These are phyloP conservation scores for Xylaria scruposa DNA, from an alignment of 495 filamentous ascomycete genomes.

Conservation along the genomic window DNA sequence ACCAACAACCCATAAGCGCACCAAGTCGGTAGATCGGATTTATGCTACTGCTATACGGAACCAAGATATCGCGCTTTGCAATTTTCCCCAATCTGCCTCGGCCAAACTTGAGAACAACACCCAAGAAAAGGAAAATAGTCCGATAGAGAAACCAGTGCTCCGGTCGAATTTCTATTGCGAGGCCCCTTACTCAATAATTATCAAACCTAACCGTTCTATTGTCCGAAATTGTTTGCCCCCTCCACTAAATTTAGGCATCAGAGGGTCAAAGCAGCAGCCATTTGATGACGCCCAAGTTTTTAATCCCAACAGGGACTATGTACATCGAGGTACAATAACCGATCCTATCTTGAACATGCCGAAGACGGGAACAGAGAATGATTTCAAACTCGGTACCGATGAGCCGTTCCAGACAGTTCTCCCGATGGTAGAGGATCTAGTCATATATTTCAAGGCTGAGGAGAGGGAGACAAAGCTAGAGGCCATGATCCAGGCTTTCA, in stretches of 20 bases:
- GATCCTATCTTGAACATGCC: not conserved
- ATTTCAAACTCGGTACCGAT: conserved; percentile 19
- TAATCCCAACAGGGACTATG: conserved; percentile 27
- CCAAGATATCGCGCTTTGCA: conserved; percentile 36
- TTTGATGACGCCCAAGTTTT: conserved; percentile 30
- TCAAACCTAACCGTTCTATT: conserved; percentile 30
- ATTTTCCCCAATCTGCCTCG: conserved; percentile 5
- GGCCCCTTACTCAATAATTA: conserved; percentile 32
- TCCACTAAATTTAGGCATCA: conserved; percentile 28
- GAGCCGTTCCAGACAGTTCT: conserved; percentile 42
- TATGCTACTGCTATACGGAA: conserved; percentile 36
- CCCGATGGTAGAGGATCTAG: conserved; percentile 51
- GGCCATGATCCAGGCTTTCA: conserved; percentile 42
- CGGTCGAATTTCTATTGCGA: conserved; percentile 31
- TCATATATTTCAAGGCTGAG: conserved; percentile 47
- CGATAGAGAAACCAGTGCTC: not conserved
- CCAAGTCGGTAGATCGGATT: conserved; percentile 36
- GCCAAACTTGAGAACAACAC: not conserved
- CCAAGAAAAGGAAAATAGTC: conserved; percentile 2
- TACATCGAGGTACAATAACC: conserved; percentile 27
- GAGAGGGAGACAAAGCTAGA: conserved; percentile 38
- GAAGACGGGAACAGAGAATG: not conserved
- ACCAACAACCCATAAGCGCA: conserved; percentile 27
- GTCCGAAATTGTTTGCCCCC: conserved; percentile 30
- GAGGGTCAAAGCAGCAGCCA: conserved; percentile 18